Evolutionary conservation across 192 early-diverging fungal genomes (phyloP).

Genomic region (Backusella sp.): DNA sequence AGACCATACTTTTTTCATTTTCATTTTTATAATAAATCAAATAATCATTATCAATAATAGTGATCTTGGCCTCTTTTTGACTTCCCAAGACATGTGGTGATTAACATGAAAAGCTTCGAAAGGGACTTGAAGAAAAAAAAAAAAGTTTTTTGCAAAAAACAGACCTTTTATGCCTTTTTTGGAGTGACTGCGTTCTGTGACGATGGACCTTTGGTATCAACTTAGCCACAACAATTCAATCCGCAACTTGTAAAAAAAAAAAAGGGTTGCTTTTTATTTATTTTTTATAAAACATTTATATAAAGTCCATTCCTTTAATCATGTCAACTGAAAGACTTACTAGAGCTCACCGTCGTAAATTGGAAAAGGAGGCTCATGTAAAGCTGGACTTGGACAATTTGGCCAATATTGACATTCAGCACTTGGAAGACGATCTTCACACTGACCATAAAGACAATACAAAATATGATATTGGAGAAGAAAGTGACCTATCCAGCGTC

Average conservation of each 20-base stretch:
- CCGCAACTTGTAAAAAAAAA: not conserved
- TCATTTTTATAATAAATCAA: constrained; percentile 3
- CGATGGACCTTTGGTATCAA: not conserved
- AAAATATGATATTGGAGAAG: not conserved
- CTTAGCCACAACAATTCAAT: constrained; percentile 1
- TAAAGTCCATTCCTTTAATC: not conserved
- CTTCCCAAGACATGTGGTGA: constrained; percentile 11
- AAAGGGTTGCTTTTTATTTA: not conserved
- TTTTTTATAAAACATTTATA: not conserved
- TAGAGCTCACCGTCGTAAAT: constrained; percentile 6
- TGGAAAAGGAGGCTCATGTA: not conserved
- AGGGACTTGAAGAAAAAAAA: constrained; percentile 13
- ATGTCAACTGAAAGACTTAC: constrained; percentile 9
- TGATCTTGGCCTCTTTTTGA: constrained; percentile 17
- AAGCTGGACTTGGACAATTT: constrained; percentile 10
- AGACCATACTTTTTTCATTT: not conserved
- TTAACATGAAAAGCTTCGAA: constrained; percentile 7
- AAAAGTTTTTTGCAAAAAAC: not conserved
- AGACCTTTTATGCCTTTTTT: not conserved
- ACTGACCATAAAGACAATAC: not conserved
- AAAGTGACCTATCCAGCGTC: not conserved
- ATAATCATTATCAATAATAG: not conserved
- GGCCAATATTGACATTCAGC: not conserved
- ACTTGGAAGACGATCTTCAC: not conserved
- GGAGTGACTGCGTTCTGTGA: not conserved